Conservation (phyloP, 164 flowering plant genomes). For the Umbilicus rupestris region DNA sequence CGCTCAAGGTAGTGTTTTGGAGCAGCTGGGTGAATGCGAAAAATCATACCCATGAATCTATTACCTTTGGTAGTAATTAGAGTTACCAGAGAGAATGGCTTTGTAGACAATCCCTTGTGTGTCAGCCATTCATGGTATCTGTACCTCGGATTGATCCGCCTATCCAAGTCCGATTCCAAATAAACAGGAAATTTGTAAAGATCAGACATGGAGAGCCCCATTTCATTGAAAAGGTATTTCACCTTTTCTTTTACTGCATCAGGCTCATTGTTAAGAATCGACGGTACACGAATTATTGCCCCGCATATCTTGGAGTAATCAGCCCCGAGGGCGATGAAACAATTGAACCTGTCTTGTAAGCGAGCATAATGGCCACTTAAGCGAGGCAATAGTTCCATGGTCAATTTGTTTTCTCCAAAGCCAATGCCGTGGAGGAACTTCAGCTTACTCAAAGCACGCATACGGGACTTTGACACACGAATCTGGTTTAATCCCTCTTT, state of each 20-base stretch:
- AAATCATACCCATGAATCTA: conserved; percentile 32
- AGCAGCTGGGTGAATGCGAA: conserved; percentile 43
- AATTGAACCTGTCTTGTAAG: conserved; percentile 47
- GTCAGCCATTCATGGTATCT: conserved; percentile 43
- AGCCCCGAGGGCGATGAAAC: conserved; percentile 34
- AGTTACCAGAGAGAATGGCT: conserved; percentile 37
- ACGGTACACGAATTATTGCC: conserved; percentile 29
- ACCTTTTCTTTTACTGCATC: conserved; percentile 32
- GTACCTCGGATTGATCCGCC: conserved; percentile 49
- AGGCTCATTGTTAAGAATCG: conserved; percentile 43
- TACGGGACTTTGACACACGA: conserved; percentile 13
- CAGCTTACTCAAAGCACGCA: conserved; percentile 33
- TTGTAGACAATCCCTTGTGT: conserved; percentile 29
- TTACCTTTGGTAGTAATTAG: conserved; percentile 48
- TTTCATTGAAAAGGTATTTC: conserved; percentile 32
- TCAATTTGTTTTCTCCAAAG: conserved; percentile 46
- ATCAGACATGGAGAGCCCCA: conserved; percentile 32
- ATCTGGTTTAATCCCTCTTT: conserved; percentile 25
- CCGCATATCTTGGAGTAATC: conserved; percentile 39
- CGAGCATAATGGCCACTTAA: conserved; percentile 33
- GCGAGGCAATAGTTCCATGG: conserved; percentile 23
- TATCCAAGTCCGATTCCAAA: conserved; percentile 48
- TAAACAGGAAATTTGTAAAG: conserved; percentile 44
- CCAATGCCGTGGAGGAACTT: conserved; percentile 48
- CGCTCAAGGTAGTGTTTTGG: conserved; percentile 47